Evolutionary conservation across 2,329 filamentous ascomycete genomes (phyloP), one percentile per base, ranked within the genome.

Genomic region (Fusarium chaquense): DNA sequence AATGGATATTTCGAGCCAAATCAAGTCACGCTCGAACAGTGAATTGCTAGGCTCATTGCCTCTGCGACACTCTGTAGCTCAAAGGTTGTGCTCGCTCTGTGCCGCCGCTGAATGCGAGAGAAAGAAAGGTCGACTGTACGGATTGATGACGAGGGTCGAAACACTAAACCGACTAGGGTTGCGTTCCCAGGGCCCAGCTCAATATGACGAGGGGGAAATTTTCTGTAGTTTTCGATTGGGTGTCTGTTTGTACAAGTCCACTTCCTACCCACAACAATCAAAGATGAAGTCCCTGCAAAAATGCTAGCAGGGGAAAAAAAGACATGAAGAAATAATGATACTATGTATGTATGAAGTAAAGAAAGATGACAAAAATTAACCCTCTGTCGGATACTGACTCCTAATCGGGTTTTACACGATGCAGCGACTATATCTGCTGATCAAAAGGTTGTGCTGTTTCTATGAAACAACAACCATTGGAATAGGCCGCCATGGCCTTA

Each of bases 141-240:
- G 58, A 54, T 54, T 53, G 66, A 70, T 70, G 62, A 59, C 58
- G 63, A 71, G 47, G 45, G 46, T 62, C 69, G 40, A 60, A 64
- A 65, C 41, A 59, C 71, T 73, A 75, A 66, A 61, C 65, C 58
- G 68, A 64, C 67, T 68, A 66, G 70, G 65, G 65, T 67, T 65
- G 66, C 47, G 50, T 66, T 57, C 45, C 56, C 57, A 66, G 46
- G 66, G 61, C 67, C 68, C 52, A 62, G 54, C 62, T 60, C 63
- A 71, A 65, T 24, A 65, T 47, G 51, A 56, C 60, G 65, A 65
- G 64, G 50, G 51, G 51, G 30, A 15, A 55, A 47, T 49, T 60
- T 62, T 66, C 32, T 70, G 65, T 72, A 69, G 63, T 69, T 67
- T 77, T 74, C 73, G 67, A 77, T 76, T 77, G 73, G 62, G 64